A percentile compares a stretch with the other conserved stretches of the same genome.
These are phyloP conservation scores for Trichoderma asperellum DNA, from an alignment of 2,329 filamentous ascomycete genomes.

Conservation along the genomic window DNA sequence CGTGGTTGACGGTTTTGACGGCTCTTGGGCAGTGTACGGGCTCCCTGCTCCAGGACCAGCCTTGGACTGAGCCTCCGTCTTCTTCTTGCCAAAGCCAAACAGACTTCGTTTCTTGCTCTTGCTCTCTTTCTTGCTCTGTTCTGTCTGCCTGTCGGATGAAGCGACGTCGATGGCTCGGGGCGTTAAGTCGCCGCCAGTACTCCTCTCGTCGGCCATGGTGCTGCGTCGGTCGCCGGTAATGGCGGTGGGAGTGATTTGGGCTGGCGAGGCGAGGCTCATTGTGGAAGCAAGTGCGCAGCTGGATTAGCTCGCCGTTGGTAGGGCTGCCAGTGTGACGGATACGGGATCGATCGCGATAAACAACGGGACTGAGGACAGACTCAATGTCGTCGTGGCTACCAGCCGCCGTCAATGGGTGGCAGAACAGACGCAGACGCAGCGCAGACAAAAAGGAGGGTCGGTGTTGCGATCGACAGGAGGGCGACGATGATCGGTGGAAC, in stretches of 20 bases:
- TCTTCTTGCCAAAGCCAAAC: slow-evolving; percentile 67
- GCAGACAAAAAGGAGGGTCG: slow-evolving; percentile 4
- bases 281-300: neutral
- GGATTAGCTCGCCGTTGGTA: neutral
- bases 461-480: slow-evolving; percentile 26
- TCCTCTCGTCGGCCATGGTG: slow-evolving; percentile 37
- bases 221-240: slow-evolving; percentile 28
- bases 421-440: neutral
- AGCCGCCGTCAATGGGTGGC: neutral
- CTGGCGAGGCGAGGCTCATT: slow-evolving; percentile 41
- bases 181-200: slow-evolving; percentile 40
- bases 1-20: slow-evolving; percentile 44
- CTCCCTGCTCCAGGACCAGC: slow-evolving; percentile 42
- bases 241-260: slow-evolving; percentile 27
- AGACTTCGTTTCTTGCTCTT: slow-evolving; percentile 60
- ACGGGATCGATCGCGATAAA: neutral
- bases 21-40: slow-evolving; percentile 41
- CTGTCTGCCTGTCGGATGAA: slow-evolving; percentile 38
- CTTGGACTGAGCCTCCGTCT: slow-evolving; percentile 49
- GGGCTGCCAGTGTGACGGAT: neutral
- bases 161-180: slow-evolving; percentile 39
- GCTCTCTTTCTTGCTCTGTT: slow-evolving; percentile 33
- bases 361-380: neutral
- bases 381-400: neutral
- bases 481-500: slow-evolving; percentile 16